Percentiles rank a stretch among this genome's conserved stretches.
Evolutionary conservation across 2,329 filamentous ascomycete species (phyloP).

Genomic region (Sclerotinia nivalis): DNA sequence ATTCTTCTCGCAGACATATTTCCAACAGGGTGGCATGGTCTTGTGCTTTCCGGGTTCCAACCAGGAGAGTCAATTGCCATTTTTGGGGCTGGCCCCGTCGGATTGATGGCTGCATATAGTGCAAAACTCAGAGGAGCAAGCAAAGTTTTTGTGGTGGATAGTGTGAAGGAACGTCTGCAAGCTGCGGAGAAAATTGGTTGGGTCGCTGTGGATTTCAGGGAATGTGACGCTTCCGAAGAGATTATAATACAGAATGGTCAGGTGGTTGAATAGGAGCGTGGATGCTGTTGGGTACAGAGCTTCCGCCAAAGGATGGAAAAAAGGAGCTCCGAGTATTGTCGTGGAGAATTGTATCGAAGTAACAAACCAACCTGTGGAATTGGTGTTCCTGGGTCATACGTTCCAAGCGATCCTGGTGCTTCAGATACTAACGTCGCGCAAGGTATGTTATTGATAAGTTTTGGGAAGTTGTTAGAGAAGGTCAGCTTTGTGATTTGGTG

Average conservation of each 20-base stretch:
- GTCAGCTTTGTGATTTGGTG: slow-evolving; percentile 40
- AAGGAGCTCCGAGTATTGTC: slow-evolving; percentile 59
- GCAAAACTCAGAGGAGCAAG: slow-evolving; percentile 61
- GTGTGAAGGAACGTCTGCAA: slow-evolving; percentile 58
- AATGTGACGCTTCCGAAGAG: slow-evolving; percentile 59
- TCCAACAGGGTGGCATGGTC: slow-evolving; percentile 56
- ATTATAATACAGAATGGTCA: slow-evolving; percentile 60
- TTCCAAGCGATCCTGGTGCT: slow-evolving; percentile 57
- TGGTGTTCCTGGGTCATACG: slow-evolving; percentile 42
- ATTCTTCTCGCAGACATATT: slow-evolving; percentile 54
- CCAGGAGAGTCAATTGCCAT: slow-evolving; percentile 63
- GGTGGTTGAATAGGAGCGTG: slow-evolving; percentile 64
- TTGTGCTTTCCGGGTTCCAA: slow-evolving; percentile 59
- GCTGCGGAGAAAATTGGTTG: slow-evolving; percentile 63
- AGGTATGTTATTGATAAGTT: slow-evolving; percentile 63
- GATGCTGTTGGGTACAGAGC: slow-evolving; percentile 69
- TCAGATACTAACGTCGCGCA: slow-evolving; percentile 61
- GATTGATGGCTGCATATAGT: slow-evolving; percentile 66
- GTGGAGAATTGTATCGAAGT: slow-evolving; percentile 39
- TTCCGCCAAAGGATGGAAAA: slow-evolving; percentile 55
- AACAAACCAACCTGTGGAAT: slow-evolving; percentile 39
- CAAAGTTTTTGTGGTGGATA: slow-evolving; percentile 63
- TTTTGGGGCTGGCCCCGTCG: slow-evolving; percentile 65
- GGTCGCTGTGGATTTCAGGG: slow-evolving; percentile 60
- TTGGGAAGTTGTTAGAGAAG: slow-evolving; percentile 70